These are phyloP conservation scores for Saturnispora saitoi DNA, from an alignment of 805 yeast species.

Conservation along the genomic window DNA sequence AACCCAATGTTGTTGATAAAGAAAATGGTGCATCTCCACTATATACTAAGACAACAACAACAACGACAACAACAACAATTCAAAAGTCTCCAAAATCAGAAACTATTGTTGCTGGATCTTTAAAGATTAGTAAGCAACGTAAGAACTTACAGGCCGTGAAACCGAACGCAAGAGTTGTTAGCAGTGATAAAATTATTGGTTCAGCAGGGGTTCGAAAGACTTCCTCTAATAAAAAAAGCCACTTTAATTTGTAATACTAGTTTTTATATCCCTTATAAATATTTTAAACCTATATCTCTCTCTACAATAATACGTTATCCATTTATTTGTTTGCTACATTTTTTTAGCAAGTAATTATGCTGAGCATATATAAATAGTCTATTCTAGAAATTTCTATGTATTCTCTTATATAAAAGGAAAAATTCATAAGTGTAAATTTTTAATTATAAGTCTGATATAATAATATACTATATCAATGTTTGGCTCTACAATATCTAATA, in stretches of 20 bases:
- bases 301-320: neutral
- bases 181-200: conserved; percentile 28
- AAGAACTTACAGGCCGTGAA: conserved; percentile 17
- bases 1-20: conserved; percentile 14
- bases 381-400: conserved; percentile 2
- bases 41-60: conserved; percentile 40
- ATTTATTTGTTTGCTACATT: neutral
- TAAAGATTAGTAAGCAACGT: conserved; percentile 22
- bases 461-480: conserved; percentile 25
- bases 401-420: neutral
- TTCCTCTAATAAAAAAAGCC: conserved; percentile 19
- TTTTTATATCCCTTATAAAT: neutral
- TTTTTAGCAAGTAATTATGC: neutral
- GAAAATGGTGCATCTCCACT: conserved; percentile 29
- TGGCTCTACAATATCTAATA: conserved; percentile 28
- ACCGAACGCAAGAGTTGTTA: conserved; percentile 19
- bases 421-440: neutral
- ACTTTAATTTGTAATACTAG: conserved; percentile 9
- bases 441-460: no score
- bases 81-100: conserved; percentile 22
- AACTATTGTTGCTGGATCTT: conserved; percentile 16
- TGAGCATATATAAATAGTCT: neutral
- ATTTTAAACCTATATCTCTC: neutral
- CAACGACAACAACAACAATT: conserved; percentile 38
- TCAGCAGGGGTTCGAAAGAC: conserved; percentile 30